Evolutionary conservation across 1,139 yeast species (phyloP).

Genomic region (Diutina rugosa): DNA sequence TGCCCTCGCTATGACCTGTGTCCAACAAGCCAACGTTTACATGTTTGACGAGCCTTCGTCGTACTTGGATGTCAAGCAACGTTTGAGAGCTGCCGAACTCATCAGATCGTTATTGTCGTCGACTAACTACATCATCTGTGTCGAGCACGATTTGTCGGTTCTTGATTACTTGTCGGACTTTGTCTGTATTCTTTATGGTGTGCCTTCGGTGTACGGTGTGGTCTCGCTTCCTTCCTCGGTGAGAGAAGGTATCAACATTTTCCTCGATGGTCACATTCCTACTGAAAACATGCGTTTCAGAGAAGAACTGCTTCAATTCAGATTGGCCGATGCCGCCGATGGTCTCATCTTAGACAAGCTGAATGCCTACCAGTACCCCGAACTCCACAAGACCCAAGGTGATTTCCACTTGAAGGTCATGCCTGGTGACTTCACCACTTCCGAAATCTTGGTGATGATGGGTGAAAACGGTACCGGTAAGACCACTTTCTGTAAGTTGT

Average conservation of each 20-base stretch:
- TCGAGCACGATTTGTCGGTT: constrained; percentile 96
- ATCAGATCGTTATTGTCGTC: constrained; percentile 74
- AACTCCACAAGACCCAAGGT: constrained; percentile 86
- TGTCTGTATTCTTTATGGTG: constrained; percentile 93
- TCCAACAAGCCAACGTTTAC: constrained; percentile 87
- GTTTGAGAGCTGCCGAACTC: constrained; percentile 92
- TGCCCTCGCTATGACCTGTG: constrained; percentile 95
- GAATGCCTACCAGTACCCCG: constrained; percentile 65
- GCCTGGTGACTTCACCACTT: constrained; percentile 85
- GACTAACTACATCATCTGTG: constrained; percentile 79
- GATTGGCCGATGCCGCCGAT: constrained; percentile 87
- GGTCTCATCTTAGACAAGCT: constrained; percentile 66
- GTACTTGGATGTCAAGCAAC: constrained; percentile 94
- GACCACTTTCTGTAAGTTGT: constrained; percentile 87
- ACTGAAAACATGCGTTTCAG: constrained; percentile 95
- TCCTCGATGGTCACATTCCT: constrained; percentile 95
- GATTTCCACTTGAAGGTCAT: constrained; percentile 78
- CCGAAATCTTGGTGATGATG: constrained; percentile 97
- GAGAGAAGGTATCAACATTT: constrained; percentile 96
- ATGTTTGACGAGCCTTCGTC: constrained; percentile 99
- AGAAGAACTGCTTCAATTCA: constrained; percentile 87
- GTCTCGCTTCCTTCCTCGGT: constrained; percentile 93
- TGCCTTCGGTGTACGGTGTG: constrained; percentile 96
- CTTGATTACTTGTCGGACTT: constrained; percentile 93
- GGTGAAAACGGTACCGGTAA: constrained; percentile 99